phyloP scores from a whole-genome alignment of 768 basidiomycete species.

The Tephrocybe rancida region DNA sequence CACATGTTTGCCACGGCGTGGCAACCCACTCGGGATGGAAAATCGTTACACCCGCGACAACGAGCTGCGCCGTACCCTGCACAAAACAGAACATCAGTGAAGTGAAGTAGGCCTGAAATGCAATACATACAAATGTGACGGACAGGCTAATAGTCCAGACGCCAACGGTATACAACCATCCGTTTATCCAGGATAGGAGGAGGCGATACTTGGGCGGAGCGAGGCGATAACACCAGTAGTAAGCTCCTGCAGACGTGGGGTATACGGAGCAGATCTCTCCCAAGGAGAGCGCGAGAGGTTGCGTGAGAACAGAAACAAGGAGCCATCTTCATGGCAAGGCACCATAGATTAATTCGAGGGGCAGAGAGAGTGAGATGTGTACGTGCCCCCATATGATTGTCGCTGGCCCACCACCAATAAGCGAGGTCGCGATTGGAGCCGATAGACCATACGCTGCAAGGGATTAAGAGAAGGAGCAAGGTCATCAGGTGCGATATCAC shows the following conservation, averaged over 20 bases:
- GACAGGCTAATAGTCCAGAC: slow-evolving; percentile 72
- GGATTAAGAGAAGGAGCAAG: neutral
- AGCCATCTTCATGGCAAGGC: slow-evolving; percentile 41
- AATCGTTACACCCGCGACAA: slow-evolving; percentile 61
- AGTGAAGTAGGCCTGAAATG: neutral
- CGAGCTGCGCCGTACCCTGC: slow-evolving; percentile 58
- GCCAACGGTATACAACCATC: slow-evolving; percentile 70
- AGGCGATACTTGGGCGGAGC: slow-evolving; percentile 53
- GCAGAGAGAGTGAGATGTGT: neutral
- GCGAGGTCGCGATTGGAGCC: slow-evolving; percentile 57
- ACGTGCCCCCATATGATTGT: slow-evolving; percentile 61
- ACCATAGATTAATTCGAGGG: neutral
- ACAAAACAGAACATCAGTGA: neutral
- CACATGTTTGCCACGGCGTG: slow-evolving; percentile 63
- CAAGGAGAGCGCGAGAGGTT: slow-evolving; percentile 52
- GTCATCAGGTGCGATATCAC: neutral
- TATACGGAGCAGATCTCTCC: slow-evolving; percentile 64
- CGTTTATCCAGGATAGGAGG: slow-evolving; percentile 64
- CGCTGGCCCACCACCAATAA: slow-evolving; percentile 56
- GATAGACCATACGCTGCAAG: slow-evolving; percentile 54
- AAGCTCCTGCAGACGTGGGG: slow-evolving; percentile 63
- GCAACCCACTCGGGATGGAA: slow-evolving; percentile 61
- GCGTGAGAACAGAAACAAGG: slow-evolving; percentile 48
- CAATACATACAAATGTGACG: slow-evolving; percentile 54
- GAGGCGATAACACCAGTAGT: slow-evolving; percentile 69